Percentiles rank a stretch among this genome's conserved stretches.
Evolutionary conservation across 2,329 filamentous ascomycete species (phyloP).

Genomic region (Colletotrichum gloeosporioides): DNA sequence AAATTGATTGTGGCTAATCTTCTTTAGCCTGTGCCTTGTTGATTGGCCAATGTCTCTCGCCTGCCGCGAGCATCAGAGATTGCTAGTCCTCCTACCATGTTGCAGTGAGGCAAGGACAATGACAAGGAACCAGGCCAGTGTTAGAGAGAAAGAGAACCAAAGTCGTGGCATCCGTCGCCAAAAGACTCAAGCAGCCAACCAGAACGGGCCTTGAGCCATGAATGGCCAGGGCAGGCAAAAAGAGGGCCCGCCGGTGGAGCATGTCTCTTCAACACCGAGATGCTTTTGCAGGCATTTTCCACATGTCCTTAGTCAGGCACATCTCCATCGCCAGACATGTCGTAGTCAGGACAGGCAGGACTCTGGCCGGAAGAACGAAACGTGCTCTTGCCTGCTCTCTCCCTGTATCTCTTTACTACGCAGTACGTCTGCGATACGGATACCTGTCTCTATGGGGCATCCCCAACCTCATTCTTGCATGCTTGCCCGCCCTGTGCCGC

Average conservation of each 20-base stretch:
- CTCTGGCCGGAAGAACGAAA: not conserved
- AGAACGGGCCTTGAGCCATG: not conserved
- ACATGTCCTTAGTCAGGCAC: conserved; percentile 7
- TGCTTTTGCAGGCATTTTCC: not conserved
- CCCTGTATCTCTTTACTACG: not conserved
- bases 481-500: not conserved
- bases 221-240: conserved; percentile 16
- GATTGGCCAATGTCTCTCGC: not conserved
- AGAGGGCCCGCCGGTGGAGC: not conserved
- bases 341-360: conserved; percentile 4
- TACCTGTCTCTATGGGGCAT: not conserved
- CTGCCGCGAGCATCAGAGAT: not conserved
- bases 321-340: not conserved
- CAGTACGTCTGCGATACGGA: not conserved
- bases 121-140: conserved; percentile 9
- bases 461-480: not conserved
- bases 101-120: not conserved
- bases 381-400: not conserved
- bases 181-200: conserved; percentile 1
- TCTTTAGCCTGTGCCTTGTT: not conserved
- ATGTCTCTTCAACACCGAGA: not conserved
- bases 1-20: not conserved
- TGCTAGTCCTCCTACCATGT: not conserved
- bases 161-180: not conserved
- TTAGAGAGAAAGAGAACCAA: not conserved